Base-by-base conservation (phyloP, 257 asterid genomes). In the Lithospermum erythrorhizon region DNA sequence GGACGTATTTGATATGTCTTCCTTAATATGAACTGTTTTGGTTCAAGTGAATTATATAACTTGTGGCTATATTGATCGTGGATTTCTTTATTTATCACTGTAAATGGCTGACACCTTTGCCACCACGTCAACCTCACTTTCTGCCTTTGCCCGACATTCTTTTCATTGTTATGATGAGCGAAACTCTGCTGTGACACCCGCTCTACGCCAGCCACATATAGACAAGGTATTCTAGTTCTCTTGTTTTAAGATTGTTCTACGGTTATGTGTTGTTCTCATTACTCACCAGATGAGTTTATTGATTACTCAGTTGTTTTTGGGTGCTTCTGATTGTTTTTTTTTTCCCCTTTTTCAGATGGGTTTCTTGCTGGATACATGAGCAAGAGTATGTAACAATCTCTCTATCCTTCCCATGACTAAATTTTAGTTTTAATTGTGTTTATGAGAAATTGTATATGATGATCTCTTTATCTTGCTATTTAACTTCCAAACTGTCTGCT, bases 281-380 rank as follows among this genome's bases (percentile, higher is more conserved):
- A n/a, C n/a, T n/a, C n/a, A n/a, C n/a, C n/a, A n/a, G n/a, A n/a
- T n/a, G n/a, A n/a, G n/a, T n/a, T n/a, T n/a, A n/a, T n/a, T n/a
- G n/a, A n/a, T n/a, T n/a, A n/a, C n/a, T n/a, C n/a, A n/a, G n/a
- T n/a, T n/a, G n/a, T n/a, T n/a, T n/a, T n/a, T n/a, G n/a, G n/a
- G n/a, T n/a, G n/a, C n/a, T n/a, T n/a, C n/a, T n/a, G n/a, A n/a
- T n/a, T n/a, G n/a, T n/a, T n/a, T n/a, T n/a, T n/a, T n/a, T n/a
- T n/a, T n/a, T n/a, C n/a, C n/a, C n/a, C 51, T 67, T 55, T 72
- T 78, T 69, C 93, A 93, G 99, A 87, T 83, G 99, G 97, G 55
- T 84, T 84, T 81, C 96, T 93, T 66, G 2, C 49, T 41, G 97
- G 94, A 75, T 86, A 88, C 45, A 82, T 89, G 87, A 87, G 97